Percentiles rank a stretch among this genome's conserved stretches.
Conservation (phyloP, 192 early-diverging fungal genomes). For the Coemansia sp. region DNA sequence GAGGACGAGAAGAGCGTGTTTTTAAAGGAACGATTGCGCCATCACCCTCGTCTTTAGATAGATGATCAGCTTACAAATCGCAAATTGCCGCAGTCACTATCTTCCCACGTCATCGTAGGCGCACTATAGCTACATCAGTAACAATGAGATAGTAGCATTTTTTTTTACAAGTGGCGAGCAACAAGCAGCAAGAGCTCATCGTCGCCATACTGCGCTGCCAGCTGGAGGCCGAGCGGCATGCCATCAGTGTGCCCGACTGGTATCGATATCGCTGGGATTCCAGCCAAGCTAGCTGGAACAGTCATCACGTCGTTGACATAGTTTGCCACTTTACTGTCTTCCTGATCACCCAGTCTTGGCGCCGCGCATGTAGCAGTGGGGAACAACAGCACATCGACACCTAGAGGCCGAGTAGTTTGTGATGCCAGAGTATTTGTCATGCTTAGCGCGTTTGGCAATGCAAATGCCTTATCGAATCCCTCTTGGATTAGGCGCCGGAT, state of each 20-base stretch:
- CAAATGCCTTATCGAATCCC: constrained; percentile 80
- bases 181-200: constrained; percentile 59
- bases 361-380: constrained; percentile 77
- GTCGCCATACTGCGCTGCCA: constrained; percentile 85
- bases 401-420: not conserved
- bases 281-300: constrained; percentile 85
- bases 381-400: constrained; percentile 78
- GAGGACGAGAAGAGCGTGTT: not conserved
- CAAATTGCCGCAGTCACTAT: not conserved
- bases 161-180: constrained; percentile 20
- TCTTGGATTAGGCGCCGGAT: constrained; percentile 74
- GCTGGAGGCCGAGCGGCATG: constrained; percentile 81
- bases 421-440: not conserved
- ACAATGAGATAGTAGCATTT: not conserved
- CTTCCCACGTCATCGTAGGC: not conserved
- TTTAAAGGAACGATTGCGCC: not conserved
- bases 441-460: constrained; percentile 61
- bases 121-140: not conserved
- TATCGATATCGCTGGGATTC: constrained; percentile 73
- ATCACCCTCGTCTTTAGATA: not conserved
- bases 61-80: not conserved
- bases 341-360: constrained; percentile 56
- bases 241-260: constrained; percentile 59
- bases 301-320: constrained; percentile 91
- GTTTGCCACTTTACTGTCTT: constrained; percentile 51